Evolutionary conservation across 2,329 filamentous ascomycete species (phyloP).

Genomic region (Aspergillus aculeatus): DNA sequence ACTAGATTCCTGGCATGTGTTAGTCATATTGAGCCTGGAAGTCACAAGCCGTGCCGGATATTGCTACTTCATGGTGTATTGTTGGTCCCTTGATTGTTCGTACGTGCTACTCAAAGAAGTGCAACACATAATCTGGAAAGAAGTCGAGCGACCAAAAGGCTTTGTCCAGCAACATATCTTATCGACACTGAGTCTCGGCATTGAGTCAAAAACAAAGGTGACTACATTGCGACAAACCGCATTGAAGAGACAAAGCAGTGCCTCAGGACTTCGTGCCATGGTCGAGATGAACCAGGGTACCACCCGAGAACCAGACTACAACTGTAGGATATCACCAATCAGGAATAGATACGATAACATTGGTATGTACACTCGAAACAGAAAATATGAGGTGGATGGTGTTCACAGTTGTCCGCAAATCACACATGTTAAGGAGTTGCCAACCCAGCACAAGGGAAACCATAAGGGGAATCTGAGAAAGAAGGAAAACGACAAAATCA

Average conservation of each 20-base stretch:
- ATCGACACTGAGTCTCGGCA: not conserved
- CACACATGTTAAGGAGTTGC: not conserved
- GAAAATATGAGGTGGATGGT: not conserved
- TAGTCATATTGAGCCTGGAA: no score
- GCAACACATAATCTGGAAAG: no score
- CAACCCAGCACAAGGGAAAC: slow-evolving; percentile 5
- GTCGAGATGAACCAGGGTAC: not conserved
- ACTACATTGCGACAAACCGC: not conserved
- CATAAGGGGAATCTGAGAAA: slow-evolving; percentile 9
- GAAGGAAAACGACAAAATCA: slow-evolving; percentile 5
- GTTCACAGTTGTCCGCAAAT: not conserved
- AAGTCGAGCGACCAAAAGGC: not conserved
- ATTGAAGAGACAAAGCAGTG: not conserved
- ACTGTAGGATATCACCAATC: not conserved
- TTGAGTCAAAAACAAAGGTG: not conserved
- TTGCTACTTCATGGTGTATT: no score
- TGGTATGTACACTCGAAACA: slow-evolving; percentile 4
- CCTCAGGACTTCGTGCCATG: not conserved
- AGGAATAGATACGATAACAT: not conserved
- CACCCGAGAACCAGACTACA: not conserved
- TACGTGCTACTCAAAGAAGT: no score
- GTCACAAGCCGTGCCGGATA: no score
- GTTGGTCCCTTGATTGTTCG: no score
- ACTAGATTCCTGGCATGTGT: no score
- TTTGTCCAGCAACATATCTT: not conserved